phyloP scores from a whole-genome alignment of 1,284 basidiomycete genomes.

The Heterobasidion parviporum region DNA sequence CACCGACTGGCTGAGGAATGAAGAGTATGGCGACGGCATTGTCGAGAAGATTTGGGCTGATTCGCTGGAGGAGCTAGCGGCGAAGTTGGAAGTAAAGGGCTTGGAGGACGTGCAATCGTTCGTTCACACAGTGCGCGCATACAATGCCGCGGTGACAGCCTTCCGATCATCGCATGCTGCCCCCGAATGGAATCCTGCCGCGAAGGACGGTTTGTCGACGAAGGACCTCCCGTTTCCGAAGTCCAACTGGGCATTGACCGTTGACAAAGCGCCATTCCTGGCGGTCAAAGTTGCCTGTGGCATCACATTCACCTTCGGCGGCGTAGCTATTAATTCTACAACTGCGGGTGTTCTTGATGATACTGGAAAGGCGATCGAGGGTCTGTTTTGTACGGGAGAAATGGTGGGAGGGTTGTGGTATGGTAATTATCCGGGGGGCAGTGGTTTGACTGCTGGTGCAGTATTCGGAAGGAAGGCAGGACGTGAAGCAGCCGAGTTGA shows the following conservation, averaged over 20 bases:
- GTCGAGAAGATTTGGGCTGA: constrained; percentile 44
- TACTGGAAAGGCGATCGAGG: constrained; percentile 33
- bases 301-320: constrained; percentile 67
- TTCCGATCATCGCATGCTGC: constrained; percentile 27
- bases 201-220: constrained; percentile 54
- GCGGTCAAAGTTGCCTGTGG: constrained; percentile 62
- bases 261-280: constrained; percentile 46
- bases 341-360: constrained; percentile 44
- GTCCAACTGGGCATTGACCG: constrained; percentile 55
- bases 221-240: constrained; percentile 27
- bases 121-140: constrained; percentile 36
- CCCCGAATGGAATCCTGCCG: constrained; percentile 46
- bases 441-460: constrained; percentile 56
- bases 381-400: constrained; percentile 59
- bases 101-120: constrained; percentile 34
- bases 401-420: constrained; percentile 59
- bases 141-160: constrained; percentile 39
- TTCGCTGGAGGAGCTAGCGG: constrained; percentile 42
- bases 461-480: constrained; percentile 62
- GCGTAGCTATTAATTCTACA: constrained; percentile 47
- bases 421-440: constrained; percentile 60
- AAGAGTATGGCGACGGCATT: constrained; percentile 57
- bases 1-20: constrained; percentile 36
- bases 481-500: constrained; percentile 26
- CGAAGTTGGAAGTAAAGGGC: constrained; percentile 36